A percentile compares a stretch with the other conserved stretches of the same genome.
phyloP scores from a whole-genome alignment of 2,329 filamentous ascomycete genomes.

The Microdochium trichocladiopsis region DNA sequence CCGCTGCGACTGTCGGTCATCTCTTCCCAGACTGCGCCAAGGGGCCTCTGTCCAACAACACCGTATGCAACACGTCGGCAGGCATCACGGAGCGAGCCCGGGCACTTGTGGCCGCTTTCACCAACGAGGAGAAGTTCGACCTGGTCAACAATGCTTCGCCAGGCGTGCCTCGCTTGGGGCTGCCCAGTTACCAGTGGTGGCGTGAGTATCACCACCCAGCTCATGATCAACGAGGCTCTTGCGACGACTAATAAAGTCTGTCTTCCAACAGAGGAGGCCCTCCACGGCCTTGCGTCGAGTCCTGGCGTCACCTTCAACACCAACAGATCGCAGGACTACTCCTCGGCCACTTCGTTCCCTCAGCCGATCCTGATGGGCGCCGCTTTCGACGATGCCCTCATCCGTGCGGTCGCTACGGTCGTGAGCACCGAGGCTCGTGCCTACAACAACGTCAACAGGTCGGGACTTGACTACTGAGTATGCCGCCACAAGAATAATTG shows the following conservation, averaged over 20 bases:
- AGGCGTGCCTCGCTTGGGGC: constrained; percentile 47
- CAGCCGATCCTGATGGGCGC: constrained; percentile 20
- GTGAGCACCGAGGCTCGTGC: constrained; percentile 22
- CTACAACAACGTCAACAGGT: constrained; percentile 19
- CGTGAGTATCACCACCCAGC: constrained; percentile 8
- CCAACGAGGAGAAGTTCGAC: constrained; percentile 14
- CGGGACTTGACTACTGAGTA: constrained; percentile 14
- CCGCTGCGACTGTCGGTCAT: constrained; percentile 9
- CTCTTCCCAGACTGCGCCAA: constrained; percentile 14
- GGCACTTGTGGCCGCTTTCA: constrained; percentile 13
- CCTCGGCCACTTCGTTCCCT: constrained; percentile 22
- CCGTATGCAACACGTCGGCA: constrained; percentile 13
- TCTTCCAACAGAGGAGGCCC: constrained; percentile 37
- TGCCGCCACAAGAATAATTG: not conserved
- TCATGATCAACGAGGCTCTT: constrained; percentile 1
- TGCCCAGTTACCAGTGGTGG: constrained; percentile 56
- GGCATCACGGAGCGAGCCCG: constrained; percentile 10
- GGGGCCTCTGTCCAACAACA: constrained; percentile 12
- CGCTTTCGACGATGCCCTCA: constrained; percentile 20
- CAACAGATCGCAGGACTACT: constrained; percentile 12
- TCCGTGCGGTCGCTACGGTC: constrained; percentile 17
- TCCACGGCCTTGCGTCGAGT: constrained; percentile 51
- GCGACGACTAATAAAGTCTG: not conserved
- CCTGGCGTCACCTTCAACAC: constrained; percentile 31
- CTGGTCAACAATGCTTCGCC: constrained; percentile 22